Percentiles rank a stretch among this genome's conserved stretches.
Evolutionary conservation across 805 yeast species (phyloP).

Genomic region (Candida verbasci): DNA sequence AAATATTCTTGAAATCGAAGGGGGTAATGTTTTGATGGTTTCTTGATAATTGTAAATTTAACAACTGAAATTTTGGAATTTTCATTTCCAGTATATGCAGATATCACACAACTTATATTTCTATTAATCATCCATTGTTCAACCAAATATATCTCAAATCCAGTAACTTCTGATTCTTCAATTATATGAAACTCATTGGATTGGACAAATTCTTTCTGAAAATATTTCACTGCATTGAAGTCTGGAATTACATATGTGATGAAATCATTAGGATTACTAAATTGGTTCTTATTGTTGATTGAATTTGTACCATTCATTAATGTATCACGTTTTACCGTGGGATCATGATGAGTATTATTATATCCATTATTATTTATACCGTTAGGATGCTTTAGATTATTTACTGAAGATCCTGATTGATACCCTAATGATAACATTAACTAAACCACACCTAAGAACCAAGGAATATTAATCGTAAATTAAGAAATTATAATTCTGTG

Average conservation of each 20-base stretch:
- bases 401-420: background rate
- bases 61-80: constrained; percentile 57
- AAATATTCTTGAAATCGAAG: constrained; percentile 54
- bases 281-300: background rate
- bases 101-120: constrained; percentile 59
- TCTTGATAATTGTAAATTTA: constrained; percentile 51
- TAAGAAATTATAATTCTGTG: too few species aligned
- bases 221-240: constrained; percentile 46
- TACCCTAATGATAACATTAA: constrained; percentile 2
- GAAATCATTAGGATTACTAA: constrained; percentile 13
- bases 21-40: constrained; percentile 46
- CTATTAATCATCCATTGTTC: constrained; percentile 92
- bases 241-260: constrained; percentile 53
- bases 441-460: too few species aligned
- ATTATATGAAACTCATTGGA: constrained; percentile 34
- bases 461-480: too few species aligned
- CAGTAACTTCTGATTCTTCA: constrained; percentile 49
- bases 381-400: background rate
- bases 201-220: constrained; percentile 35
- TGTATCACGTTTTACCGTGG: background rate
- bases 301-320: background rate
- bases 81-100: constrained; percentile 82
- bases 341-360: too few species aligned
- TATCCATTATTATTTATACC: background rate
- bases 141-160: constrained; percentile 86